These are phyloP conservation scores for Gloeostereum incarnatum DNA, from an alignment of 768 basidiomycete genomes.

Conservation along the genomic window DNA sequence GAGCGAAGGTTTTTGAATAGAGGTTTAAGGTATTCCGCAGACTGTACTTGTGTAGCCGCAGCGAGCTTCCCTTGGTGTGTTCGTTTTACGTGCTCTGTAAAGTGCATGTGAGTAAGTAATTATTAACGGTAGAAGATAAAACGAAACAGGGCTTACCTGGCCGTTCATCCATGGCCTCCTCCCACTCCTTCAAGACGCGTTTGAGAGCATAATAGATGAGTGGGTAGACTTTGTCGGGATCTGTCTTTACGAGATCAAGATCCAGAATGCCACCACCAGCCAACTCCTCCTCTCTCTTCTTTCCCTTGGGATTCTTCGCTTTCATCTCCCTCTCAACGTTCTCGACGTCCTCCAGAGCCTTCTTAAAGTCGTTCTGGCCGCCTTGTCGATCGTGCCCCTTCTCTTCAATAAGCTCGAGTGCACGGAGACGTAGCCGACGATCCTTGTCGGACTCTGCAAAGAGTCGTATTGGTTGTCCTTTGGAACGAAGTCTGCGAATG, in stretches of 20 bases:
- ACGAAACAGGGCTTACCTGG: slow-evolving; percentile 46
- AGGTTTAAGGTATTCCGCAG: slow-evolving; percentile 94
- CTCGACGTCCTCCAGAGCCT: slow-evolving; percentile 81
- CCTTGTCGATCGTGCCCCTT: slow-evolving; percentile 70
- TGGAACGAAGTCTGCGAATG: slow-evolving; percentile 76
- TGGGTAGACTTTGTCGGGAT: slow-evolving; percentile 93
- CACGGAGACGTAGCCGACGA: slow-evolving; percentile 78
- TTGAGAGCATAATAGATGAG: slow-evolving; percentile 95
- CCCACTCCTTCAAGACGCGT: slow-evolving; percentile 92
- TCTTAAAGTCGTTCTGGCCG: slow-evolving; percentile 94
- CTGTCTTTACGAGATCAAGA: slow-evolving; percentile 72
- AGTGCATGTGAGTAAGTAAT: not conserved
- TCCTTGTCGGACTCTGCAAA: slow-evolving; percentile 97
- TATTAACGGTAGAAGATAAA: not conserved
- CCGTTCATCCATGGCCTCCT: slow-evolving; percentile 86
- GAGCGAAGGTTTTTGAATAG: slow-evolving; percentile 87
- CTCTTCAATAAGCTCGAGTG: slow-evolving; percentile 93
- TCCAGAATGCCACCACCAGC: slow-evolving; percentile 59
- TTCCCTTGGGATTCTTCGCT: slow-evolving; percentile 47
- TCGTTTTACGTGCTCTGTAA: slow-evolving; percentile 71
- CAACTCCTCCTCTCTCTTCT: slow-evolving; percentile 53
- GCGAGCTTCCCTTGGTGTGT: slow-evolving; percentile 90
- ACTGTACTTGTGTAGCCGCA: slow-evolving; percentile 91
- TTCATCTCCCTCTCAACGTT: slow-evolving; percentile 60
- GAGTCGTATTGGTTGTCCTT: slow-evolving; percentile 90